These are phyloP conservation scores for Trichoderma semiorbis DNA, from an alignment of 2,329 filamentous ascomycete genomes.

Conservation along the genomic window DNA sequence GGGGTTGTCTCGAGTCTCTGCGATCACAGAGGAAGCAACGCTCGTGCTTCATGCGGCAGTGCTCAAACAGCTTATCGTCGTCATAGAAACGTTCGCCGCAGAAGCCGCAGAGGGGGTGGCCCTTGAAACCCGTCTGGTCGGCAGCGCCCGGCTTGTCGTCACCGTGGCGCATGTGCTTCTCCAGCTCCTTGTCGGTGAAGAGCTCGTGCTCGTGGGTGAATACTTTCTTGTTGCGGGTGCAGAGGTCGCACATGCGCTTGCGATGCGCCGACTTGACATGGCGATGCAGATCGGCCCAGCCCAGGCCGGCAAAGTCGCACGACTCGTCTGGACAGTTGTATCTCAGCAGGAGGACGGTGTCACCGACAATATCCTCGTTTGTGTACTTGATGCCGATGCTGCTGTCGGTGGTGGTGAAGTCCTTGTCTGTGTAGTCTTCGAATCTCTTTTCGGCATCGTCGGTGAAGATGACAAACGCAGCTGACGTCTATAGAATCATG, in stretches of 20 bases:
- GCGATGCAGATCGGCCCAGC: conserved; percentile 56
- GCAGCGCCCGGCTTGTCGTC: conserved; percentile 86
- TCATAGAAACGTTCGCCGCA: conserved; percentile 92
- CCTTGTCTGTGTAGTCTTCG: conserved; percentile 71
- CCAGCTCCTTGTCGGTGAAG: conserved; percentile 75
- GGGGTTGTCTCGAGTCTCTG: conserved; percentile 64
- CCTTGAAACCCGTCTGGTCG: conserved; percentile 93
- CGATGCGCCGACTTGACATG: conserved; percentile 81
- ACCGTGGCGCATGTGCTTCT: conserved; percentile 83
- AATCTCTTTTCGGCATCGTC: conserved; percentile 78
- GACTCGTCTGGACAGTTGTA: conserved; percentile 90
- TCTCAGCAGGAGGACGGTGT: conserved; percentile 79
- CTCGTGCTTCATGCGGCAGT: conserved; percentile 92
- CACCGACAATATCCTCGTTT: conserved; percentile 82
- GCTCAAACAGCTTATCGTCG: conserved; percentile 88
- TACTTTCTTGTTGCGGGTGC: conserved; percentile 90
- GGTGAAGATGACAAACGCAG: conserved; percentile 85
- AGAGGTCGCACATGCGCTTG: conserved; percentile 89
- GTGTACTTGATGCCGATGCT: conserved; percentile 92
- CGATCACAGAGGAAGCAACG: conserved; percentile 92
- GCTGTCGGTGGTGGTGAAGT: conserved; percentile 75
- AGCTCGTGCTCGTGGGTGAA: conserved; percentile 98
- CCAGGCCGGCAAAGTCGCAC: conserved; percentile 76
- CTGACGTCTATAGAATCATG: conserved; percentile 50
- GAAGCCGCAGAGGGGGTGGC: conserved; percentile 91